Evolutionary conservation across 83 land plant genomes (phyloP), one percentile per base, ranked within the genome.

Genomic region (Diphasiastrum complanatum): DNA sequence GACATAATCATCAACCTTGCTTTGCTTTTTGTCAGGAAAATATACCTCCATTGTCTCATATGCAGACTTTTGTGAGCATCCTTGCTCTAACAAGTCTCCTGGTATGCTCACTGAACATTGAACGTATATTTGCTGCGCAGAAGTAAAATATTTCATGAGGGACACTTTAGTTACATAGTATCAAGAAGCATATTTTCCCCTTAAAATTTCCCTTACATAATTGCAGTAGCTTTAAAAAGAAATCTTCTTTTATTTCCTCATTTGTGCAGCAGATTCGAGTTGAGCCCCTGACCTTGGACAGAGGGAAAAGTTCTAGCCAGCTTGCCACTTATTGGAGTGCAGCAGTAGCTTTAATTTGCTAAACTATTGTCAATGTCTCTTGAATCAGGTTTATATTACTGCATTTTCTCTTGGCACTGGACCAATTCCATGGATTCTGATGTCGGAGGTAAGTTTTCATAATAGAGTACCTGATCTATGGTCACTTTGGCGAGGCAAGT

Each of bases 361-460:
- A n/a, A n/a, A n/a, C n/a, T n/a, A n/a, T n/a, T n/a, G n/a, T n/a
- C n/a, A n/a, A n/a, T n/a, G n/a, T n/a, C n/a, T n/a, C 30, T 49
- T n/a, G 0, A 19, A 74, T 23, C 76, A 88, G 98, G 79, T 73
- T 27, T 74, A 78, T 55, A 78, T 92, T 5, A 69, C 83, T 30
- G 5, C 76, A 24, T 92, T 80, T 72, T 85, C 98, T 20, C 73
- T 92, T 45, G 98, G 98, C 29, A 47, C 85, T 32, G 98, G 98
- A 61, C 81, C 98, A 18, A 88, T 92, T 76, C 98, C 98, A n/a
- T 92, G 98, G 98, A 33, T 92, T 60, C 76, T 92, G 37, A 92
- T 92, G 98, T 92, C 97, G 4, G 97, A 92, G 97, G 97, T 88
- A 76, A 40, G 63, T 5, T n/a, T 24, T 5, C 8, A 28, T 27